phyloP scores from a whole-genome alignment of 768 basidiomycete species.

The Lentinula lateritia region DNA sequence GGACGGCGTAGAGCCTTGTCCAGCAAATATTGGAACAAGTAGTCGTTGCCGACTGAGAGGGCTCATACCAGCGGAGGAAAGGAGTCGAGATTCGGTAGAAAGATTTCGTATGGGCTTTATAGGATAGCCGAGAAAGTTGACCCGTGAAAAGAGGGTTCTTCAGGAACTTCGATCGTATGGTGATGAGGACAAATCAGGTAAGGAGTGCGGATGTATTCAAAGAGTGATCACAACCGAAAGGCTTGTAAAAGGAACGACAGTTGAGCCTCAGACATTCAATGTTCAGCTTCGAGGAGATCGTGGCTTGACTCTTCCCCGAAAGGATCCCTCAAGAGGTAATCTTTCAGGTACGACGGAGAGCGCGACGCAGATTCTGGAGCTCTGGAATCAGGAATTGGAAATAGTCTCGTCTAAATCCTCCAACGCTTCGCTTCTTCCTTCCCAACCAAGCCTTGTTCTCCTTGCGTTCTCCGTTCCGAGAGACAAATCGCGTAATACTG shows the following conservation, averaged over 20 bases:
- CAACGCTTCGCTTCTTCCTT: background rate
- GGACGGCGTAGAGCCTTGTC: constrained; percentile 42
- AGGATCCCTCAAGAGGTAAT: background rate
- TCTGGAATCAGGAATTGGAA: background rate
- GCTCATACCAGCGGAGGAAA: background rate
- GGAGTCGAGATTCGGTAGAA: background rate
- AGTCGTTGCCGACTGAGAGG: constrained; percentile 5
- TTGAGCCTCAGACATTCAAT: background rate
- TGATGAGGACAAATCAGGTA: background rate
- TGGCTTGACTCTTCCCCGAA: background rate
- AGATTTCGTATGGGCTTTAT: constrained; percentile 2
- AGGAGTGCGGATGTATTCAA: background rate
- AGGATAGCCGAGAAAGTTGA: background rate
- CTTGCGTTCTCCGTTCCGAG: background rate
- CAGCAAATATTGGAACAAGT: constrained; percentile 48
- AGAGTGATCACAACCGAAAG: background rate
- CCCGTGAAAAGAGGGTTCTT: background rate
- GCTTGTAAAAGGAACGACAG: background rate
- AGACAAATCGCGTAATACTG: background rate
- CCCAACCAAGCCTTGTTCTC: background rate
- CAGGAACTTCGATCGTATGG: background rate
- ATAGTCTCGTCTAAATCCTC: background rate
- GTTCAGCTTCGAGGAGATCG: background rate
- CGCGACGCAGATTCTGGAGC: background rate
- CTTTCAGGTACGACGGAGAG: background rate